These are phyloP conservation scores for Chlorella sp. DNA, from an alignment of 139 green algal genomes.

Conservation along the genomic window DNA sequence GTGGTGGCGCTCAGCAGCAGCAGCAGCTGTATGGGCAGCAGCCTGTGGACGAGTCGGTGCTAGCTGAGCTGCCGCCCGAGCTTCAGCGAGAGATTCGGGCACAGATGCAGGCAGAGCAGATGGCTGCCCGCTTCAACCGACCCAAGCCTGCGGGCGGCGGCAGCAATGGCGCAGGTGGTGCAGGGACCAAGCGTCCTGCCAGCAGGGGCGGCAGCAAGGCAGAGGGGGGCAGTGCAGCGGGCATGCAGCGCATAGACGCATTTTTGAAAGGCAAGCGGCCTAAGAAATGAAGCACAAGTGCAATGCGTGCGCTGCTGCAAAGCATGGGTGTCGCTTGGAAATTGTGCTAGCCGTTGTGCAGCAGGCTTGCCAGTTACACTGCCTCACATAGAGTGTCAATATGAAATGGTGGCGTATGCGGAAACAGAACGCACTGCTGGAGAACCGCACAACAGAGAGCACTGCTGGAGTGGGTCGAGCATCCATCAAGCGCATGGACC, in stretches of 20 bases:
- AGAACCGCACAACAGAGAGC: no score
- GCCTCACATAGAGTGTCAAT: no score
- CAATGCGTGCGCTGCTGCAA: no score
- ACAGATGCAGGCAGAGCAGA: slow-evolving; percentile 9
- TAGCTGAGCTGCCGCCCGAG: slow-evolving; percentile 38
- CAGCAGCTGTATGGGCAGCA: neutral
- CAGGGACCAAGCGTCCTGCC: neutral
- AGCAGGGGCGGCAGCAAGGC: neutral
- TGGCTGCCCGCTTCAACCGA: neutral
- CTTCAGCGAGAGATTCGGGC: slow-evolving; percentile 39
- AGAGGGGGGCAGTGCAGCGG: neutral
- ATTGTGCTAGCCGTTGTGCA: no score
- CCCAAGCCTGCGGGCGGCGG: neutral
- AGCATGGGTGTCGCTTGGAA: no score
- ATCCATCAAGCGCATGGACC: no score
- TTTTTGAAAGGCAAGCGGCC: slow-evolving; percentile 7
- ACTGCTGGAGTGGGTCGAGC: neutral
- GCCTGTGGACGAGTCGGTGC: slow-evolving; percentile 33
- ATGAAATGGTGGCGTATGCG: no score
- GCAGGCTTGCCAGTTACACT: no score
- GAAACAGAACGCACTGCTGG: no score
- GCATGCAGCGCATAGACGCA: slow-evolving; percentile 4
- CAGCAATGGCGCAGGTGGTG: neutral
- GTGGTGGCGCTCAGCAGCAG: neutral
- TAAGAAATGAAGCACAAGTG: slow-evolving; percentile 10